A percentile compares a stretch with the other conserved stretches of the same genome.
phyloP scores from a whole-genome alignment of 768 basidiomycete genomes.

The Postia placenta region DNA sequence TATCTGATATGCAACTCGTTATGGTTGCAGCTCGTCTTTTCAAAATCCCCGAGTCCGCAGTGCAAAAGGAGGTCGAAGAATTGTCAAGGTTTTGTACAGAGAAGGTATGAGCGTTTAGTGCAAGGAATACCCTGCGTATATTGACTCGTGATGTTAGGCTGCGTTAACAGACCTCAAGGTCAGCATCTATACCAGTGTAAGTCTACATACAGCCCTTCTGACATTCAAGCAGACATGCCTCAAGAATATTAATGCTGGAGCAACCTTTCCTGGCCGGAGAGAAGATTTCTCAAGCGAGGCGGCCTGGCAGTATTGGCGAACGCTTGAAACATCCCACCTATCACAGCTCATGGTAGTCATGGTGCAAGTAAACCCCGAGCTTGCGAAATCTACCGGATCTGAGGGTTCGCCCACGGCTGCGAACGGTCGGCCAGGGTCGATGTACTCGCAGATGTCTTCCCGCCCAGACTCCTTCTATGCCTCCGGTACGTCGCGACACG shows the following conservation, averaged over 20 bases:
- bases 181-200: conserved; percentile 8
- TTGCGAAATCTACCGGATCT: conserved; percentile 71
- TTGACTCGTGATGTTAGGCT: conserved; percentile 40
- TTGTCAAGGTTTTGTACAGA: conserved; percentile 64
- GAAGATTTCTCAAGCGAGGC: conserved; percentile 83
- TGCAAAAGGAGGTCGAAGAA: conserved; percentile 71
- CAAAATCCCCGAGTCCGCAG: conserved; percentile 60
- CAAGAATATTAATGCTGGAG: conserved; percentile 84
- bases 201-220: conserved; percentile 3
- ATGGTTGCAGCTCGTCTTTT: conserved; percentile 65
- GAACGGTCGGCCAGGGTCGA: conserved; percentile 48
- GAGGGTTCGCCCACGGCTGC: conserved; percentile 34
- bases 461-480: conserved; percentile 20
- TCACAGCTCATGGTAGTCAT: conserved; percentile 87
- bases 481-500: conserved; percentile 35
- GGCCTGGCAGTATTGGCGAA: conserved; percentile 81
- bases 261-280: conserved; percentile 76
- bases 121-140: neutral
- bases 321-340: conserved; percentile 73
- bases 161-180: conserved; percentile 87
- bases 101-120: conserved; percentile 36
- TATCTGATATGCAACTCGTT: conserved; percentile 78
- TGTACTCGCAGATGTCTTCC: conserved; percentile 35
- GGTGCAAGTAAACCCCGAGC: conserved; percentile 79
- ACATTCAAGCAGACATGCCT: conserved; percentile 61